phyloP scores from a whole-genome alignment of 352 stramenopile species.

The Globisporangium uncinulatum region DNA sequence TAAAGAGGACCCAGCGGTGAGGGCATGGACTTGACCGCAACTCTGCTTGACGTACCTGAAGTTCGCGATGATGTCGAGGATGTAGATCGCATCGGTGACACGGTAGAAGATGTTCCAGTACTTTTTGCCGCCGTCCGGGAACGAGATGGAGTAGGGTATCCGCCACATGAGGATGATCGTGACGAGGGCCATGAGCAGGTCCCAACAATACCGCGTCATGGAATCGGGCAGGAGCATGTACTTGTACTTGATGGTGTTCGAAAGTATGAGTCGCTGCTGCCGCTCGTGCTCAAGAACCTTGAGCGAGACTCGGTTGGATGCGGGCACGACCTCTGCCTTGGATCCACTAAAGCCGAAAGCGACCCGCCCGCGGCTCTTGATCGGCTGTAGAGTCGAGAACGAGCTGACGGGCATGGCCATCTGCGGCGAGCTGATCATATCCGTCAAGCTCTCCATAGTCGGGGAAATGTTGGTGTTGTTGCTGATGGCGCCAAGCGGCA shows the following conservation, averaged over 20 bases:
- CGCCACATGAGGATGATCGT: constrained; percentile 57
- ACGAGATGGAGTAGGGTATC: constrained; percentile 51
- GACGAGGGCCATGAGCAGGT: constrained; percentile 41
- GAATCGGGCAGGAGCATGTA: constrained; percentile 46
- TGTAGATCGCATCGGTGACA: constrained; percentile 39
- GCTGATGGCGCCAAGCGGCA: too few relatives aligned
- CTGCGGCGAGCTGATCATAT: background rate
- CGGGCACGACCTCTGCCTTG: constrained; percentile 38
- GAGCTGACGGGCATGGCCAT: background rate
- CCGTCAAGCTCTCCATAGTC: too few relatives aligned
- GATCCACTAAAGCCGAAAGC: constrained; percentile 9
- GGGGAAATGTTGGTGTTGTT: too few relatives aligned
- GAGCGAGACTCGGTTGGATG: constrained; percentile 48
- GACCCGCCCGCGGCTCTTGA: constrained; percentile 1
- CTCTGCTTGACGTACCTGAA: constrained; percentile 30
- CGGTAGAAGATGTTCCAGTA: constrained; percentile 52
- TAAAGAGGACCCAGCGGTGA: too few relatives aligned
- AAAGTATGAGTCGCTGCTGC: constrained; percentile 26
- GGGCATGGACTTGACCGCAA: background rate
- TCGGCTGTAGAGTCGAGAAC: constrained; percentile 7
- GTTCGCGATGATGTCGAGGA: constrained; percentile 45
- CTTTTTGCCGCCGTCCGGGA: constrained; percentile 32
- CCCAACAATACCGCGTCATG: constrained; percentile 40
- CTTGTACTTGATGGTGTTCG: constrained; percentile 24
- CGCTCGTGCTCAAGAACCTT: constrained; percentile 49